phyloP scores from a whole-genome alignment of 345 rosid genomes.

The Barbarea vulgaris region DNA sequence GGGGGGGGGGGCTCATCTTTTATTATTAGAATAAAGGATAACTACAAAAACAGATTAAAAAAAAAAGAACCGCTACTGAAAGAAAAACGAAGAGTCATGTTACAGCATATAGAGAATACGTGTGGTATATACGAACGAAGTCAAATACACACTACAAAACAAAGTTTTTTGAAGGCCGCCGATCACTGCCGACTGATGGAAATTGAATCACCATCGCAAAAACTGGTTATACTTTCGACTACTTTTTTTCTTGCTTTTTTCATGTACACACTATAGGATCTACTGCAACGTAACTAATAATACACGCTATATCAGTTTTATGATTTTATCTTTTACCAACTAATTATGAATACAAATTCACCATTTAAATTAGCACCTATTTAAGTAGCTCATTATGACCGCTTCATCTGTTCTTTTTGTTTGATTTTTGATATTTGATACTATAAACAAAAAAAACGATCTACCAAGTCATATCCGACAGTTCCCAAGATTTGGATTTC shows the following conservation, averaged over 20 bases:
- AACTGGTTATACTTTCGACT: neutral
- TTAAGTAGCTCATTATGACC: neutral
- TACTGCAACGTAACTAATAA: neutral
- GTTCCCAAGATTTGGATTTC: neutral
- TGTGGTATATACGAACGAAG: too few species aligned
- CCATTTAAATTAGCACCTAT: neutral
- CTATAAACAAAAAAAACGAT: neutral
- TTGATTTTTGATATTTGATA: neutral
- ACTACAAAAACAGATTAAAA: too few species aligned
- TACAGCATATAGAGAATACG: too few species aligned
- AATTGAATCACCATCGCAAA: too few species aligned
- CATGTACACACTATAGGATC: neutral
- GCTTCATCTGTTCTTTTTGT: neutral
- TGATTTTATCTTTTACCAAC: neutral
- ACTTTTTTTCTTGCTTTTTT: neutral
- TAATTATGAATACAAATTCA: neutral
- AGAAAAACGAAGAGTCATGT: neutral
- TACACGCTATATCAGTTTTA: neutral
- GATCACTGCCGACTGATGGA: too few species aligned
- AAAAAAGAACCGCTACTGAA: neutral
- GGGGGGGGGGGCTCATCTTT: too few species aligned
- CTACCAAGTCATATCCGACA: neutral
- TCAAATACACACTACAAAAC: too few species aligned
- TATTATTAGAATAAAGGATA: too few species aligned
- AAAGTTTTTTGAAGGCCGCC: too few species aligned